Evolutionary conservation across 1,284 basidiomycete species (phyloP).

Genomic region (Ganoderma lingzhi): DNA sequence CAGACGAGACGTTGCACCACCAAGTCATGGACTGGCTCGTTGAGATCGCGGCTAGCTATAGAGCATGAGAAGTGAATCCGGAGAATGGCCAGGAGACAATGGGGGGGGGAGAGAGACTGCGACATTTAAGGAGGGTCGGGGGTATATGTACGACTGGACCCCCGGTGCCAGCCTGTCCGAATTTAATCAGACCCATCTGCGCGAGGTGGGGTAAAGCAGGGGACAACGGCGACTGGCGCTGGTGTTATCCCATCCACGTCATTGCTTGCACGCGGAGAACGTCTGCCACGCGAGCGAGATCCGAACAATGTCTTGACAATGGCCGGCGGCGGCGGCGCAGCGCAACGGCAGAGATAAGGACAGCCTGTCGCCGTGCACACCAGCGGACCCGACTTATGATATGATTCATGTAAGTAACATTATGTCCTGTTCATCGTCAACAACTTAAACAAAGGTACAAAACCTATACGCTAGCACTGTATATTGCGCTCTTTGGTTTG

Average conservation of each 20-base stretch:
- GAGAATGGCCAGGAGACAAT: neutral
- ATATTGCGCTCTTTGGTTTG: no score
- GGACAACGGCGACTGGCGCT: neutral
- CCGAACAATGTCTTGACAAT: neutral
- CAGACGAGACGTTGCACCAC: slow-evolving; percentile 15
- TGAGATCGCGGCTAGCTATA: slow-evolving; percentile 6
- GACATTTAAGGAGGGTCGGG: neutral
- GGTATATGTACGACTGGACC: neutral
- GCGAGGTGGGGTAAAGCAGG: neutral
- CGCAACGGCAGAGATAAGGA: neutral
- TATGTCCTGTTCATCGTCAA: neutral
- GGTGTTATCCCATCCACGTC: neutral
- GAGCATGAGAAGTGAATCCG: slow-evolving; percentile 2
- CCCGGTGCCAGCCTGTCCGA: neutral
- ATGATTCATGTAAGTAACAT: neutral
- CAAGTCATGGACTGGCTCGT: slow-evolving; percentile 16
- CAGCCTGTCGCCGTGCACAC: neutral
- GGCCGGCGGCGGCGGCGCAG: neutral
- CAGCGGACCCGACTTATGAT: no score
- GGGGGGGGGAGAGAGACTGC: neutral
- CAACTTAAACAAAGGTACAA: no score
- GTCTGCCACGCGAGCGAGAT: slow-evolving; percentile 1
- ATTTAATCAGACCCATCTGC: neutral
- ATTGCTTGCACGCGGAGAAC: neutral
- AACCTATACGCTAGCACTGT: no score